Evolutionary conservation across 2,329 filamentous ascomycete genomes (phyloP).

Genomic region (Aureobasidium namibiae): DNA sequence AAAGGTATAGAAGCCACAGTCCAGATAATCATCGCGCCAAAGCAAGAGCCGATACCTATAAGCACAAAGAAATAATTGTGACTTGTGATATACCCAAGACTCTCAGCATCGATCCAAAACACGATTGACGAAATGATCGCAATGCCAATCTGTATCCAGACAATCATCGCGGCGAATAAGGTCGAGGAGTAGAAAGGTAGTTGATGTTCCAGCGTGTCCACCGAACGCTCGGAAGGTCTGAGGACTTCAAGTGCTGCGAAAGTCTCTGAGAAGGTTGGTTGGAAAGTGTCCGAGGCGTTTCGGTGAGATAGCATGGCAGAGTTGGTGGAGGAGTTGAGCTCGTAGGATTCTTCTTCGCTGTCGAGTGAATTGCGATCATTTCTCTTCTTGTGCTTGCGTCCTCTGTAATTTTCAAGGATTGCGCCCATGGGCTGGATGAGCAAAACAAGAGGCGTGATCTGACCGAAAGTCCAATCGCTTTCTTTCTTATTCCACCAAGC

Average conservation of each 20-base stretch:
- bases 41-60: background rate
- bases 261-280: background rate
- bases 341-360: background rate
- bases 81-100: background rate
- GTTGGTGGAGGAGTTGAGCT: background rate
- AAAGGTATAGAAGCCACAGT: background rate
- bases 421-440: conserved; percentile 20
- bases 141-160: background rate
- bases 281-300: background rate
- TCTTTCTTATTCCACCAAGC: conserved; percentile 13
- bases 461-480: conserved; percentile 18
- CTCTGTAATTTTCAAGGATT: background rate
- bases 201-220: background rate
- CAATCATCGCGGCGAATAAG: background rate
- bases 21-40: background rate
- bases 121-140: background rate
- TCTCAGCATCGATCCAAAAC: background rate
- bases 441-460: conserved; percentile 21
- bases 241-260: background rate
- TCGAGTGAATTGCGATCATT: background rate
- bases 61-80: conserved; percentile 1
- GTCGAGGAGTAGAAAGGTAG: background rate
- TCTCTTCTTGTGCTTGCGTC: background rate
- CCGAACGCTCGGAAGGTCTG: background rate
- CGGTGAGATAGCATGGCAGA: background rate